phyloP scores from a whole-genome alignment of 352 stramenopile species.

The Pythium sukuiense region DNA sequence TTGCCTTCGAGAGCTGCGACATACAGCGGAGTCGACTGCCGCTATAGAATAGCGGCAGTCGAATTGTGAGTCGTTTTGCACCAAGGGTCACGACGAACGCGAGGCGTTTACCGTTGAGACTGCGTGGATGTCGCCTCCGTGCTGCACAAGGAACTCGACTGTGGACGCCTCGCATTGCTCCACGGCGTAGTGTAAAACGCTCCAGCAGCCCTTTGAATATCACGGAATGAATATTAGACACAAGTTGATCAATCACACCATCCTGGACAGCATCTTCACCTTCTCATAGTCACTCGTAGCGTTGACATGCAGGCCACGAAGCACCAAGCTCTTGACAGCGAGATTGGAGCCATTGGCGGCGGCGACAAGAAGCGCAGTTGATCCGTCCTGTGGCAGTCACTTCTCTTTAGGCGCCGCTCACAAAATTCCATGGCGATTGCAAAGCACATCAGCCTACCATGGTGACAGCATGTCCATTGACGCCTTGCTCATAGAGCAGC shows the following conservation, averaged over 20 bases:
- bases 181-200: neutral
- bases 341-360: neutral
- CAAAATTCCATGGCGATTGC: no score
- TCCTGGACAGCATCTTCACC: neutral
- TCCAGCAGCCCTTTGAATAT: neutral
- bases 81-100: no score
- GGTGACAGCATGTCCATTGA: neutral
- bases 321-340: neutral
- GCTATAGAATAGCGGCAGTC: neutral
- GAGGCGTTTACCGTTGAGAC: neutral
- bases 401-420: no score
- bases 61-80: no score
- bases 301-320: neutral
- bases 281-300: neutral
- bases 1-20: neutral
- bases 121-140: neutral
- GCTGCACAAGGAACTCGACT: neutral
- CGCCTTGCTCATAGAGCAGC: neutral
- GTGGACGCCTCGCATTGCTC: neutral
- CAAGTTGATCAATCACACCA: neutral
- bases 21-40: neutral
- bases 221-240: neutral
- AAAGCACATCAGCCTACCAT: no score
- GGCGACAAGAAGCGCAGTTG: neutral
- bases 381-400: no score